Conservation (phyloP, 345 rosid genomes). For the Brassica nigra region DNA sequence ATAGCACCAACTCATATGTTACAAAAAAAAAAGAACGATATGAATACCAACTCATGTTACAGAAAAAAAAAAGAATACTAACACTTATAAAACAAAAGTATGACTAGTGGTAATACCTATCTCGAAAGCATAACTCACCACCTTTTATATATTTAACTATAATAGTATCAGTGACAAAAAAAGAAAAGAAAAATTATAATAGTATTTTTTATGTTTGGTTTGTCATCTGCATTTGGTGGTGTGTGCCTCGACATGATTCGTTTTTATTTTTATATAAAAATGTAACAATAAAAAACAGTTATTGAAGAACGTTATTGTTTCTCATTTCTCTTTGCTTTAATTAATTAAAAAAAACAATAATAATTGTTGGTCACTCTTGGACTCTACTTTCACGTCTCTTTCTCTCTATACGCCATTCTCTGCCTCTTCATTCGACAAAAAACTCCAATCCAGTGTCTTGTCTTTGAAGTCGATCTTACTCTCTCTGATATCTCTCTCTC, state of each 20-base stretch:
- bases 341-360: background rate
- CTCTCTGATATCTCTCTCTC: constrained; percentile 8
- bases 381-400: constrained; percentile 32
- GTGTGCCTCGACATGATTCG: constrained; percentile 31
- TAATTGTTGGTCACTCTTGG: constrained; percentile 23
- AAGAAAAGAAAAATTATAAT: background rate
- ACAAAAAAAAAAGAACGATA: too few species aligned
- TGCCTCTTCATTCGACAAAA: constrained; percentile 33
- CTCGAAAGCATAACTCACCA: too few species aligned
- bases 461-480: constrained; percentile 17
- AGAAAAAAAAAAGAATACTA: too few species aligned
- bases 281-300: background rate
- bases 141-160: too few species aligned
- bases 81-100: too few species aligned
- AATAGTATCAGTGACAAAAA: too few species aligned
- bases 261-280: background rate
- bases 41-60: too few species aligned
- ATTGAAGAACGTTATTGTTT: background rate
- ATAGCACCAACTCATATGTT: too few species aligned
- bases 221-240: constrained; percentile 31
- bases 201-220: constrained; percentile 8
- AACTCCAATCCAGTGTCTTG: constrained; percentile 30
- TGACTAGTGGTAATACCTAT: too few species aligned
- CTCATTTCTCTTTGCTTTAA: background rate
- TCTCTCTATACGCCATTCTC: constrained; percentile 22